A percentile compares a stretch with the other conserved stretches of the same genome.
Evolutionary conservation across 257 asterid genomes (phyloP).

Genomic region (Rehmannia glutinosa): DNA sequence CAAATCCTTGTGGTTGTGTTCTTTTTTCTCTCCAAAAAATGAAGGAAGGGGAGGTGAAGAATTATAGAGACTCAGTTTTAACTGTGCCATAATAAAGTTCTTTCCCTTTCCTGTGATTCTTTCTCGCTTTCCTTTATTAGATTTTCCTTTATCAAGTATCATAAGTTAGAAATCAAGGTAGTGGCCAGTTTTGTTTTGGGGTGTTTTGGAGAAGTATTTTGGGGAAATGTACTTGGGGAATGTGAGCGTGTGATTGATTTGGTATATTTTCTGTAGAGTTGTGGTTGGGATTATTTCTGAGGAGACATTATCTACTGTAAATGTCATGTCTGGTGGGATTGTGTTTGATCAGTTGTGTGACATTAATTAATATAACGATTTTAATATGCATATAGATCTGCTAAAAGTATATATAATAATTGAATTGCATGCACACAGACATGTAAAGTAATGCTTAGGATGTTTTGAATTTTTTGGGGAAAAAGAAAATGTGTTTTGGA

Average conservation of each 20-base stretch:
- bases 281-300: neutral
- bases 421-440: neutral
- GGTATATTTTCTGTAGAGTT: neutral
- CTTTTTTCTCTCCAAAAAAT: neutral
- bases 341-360: neutral
- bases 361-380: neutral
- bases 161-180: neutral
- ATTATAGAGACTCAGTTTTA: neutral
- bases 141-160: neutral
- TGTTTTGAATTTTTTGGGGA: neutral
- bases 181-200: neutral
- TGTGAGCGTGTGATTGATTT: neutral
- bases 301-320: neutral
- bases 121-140: neutral
- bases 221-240: neutral
- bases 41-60: neutral
- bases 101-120: conserved; percentile 2
- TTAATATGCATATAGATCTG: neutral
- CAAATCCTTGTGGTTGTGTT: neutral
- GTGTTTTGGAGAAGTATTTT: neutral
- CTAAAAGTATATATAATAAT: neutral
- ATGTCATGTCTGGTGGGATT: neutral
- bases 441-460: neutral
- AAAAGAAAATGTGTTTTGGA: neutral
- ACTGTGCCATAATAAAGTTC: neutral